Base-by-base conservation (phyloP, 441 rosid species). In the Cnidoscolus chayamansa region DNA sequence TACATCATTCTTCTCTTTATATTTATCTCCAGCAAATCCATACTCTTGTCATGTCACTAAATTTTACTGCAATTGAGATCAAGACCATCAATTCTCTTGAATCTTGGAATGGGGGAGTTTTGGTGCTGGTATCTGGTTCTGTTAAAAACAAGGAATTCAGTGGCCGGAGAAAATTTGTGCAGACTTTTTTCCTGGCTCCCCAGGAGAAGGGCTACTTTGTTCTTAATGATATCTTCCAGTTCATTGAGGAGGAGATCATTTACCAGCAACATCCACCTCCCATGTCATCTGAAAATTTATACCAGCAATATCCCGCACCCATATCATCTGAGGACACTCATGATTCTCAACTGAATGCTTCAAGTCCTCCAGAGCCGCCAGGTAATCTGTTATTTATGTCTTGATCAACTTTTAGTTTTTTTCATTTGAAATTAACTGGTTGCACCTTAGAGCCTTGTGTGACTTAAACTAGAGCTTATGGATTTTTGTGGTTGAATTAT, bases 181-280 rank as follows among this genome's bases (percentile, higher is more conserved):
- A 93, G 83, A 88, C 94, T 0, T 95, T 95, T 81, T 95, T 93
- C 80, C 92, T 95, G 77, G 98, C 98, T 65, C 98, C 98, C 45
- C 98, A 93, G 76, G 95, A 90, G 85, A 91, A 81, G 25, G 98
- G 98, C 30, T 93, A 83, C 77, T 95, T 87, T 81, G 89, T 95
- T 76, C 88, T 95, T 61, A 95, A 88, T 82, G 97, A 95, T 79
- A 87, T 95, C 66, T 88, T 95, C 77, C 89, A 88, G 65, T 88
- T 82, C 77, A 70, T 88, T 63, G 94, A 88, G n/a, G 95, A 87
- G 48, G 90, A 84, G 55, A 77, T 71, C 17, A 32, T 81, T 74
- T 78, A 82, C 74, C 88, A 81, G 59, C 93, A 84, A 59, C 81
- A 84, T 35, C 79, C 78, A 68, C 74, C 71, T 10, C 48, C 84